Conservation (phyloP, 2,329 filamentous ascomycete species). For the Talaromyces sp. region DNA sequence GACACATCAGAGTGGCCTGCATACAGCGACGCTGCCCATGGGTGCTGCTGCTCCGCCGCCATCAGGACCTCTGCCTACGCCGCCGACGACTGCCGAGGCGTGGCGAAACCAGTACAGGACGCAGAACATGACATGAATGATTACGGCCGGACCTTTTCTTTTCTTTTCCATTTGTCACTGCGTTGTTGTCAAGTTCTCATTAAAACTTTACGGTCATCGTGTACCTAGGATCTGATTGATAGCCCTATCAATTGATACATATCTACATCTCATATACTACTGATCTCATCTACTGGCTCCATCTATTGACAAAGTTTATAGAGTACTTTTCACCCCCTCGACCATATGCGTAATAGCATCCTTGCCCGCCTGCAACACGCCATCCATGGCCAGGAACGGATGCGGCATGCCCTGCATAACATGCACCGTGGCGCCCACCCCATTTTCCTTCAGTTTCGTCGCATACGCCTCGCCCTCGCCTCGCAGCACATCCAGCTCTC, state of each 20-base stretch:
- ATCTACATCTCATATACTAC: not conserved
- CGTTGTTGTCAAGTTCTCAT: not conserved
- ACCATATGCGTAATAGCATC: constrained; percentile 47
- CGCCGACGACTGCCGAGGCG: constrained; percentile 30
- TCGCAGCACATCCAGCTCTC: constrained; percentile 53
- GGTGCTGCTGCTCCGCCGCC: constrained; percentile 53
- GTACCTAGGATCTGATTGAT: not conserved
- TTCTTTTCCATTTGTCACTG: not conserved
- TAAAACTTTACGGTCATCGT: not conserved
- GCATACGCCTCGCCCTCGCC: constrained; percentile 51
- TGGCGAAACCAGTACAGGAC: constrained; percentile 12
- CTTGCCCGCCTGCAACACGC: constrained; percentile 47
- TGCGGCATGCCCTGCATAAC: constrained; percentile 54
- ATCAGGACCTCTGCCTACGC: constrained; percentile 55
- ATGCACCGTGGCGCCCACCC: constrained; percentile 45
- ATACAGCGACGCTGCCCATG: constrained; percentile 60
- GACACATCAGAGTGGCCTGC: constrained; percentile 29
- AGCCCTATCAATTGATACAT: not conserved
- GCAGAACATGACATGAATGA: constrained; percentile 11
- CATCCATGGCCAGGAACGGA: constrained; percentile 57
- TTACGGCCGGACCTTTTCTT: constrained; percentile 3
- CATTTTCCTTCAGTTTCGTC: constrained; percentile 42
- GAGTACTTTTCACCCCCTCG: constrained; percentile 22
- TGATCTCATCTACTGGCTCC: too few species aligned
- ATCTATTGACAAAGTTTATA: not conserved